Evolutionary conservation across 2,329 filamentous ascomycete genomes (phyloP).

Genomic region (Fonsecaea monophora): DNA sequence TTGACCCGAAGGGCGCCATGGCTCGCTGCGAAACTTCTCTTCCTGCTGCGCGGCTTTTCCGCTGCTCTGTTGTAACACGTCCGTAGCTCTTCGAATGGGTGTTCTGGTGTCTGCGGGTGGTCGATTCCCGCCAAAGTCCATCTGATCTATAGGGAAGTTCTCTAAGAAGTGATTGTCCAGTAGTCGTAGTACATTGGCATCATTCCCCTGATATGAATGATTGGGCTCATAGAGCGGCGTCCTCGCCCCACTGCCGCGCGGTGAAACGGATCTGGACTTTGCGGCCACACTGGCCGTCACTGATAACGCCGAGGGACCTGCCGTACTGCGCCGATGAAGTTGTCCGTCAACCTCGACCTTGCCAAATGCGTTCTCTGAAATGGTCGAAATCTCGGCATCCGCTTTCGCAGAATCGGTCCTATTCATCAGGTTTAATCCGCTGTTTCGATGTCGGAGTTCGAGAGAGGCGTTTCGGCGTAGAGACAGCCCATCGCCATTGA

Average conservation of each 20-base stretch:
- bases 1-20: slow-evolving; percentile 83
- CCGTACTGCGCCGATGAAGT: slow-evolving; percentile 47
- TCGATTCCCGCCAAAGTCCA: slow-evolving; percentile 79
- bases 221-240: slow-evolving; percentile 63
- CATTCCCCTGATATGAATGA: slow-evolving; percentile 85
- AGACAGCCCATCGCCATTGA: slow-evolving; percentile 34
- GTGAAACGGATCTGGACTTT: slow-evolving; percentile 40
- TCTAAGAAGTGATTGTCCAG: slow-evolving; percentile 83
- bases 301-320: slow-evolving; percentile 48
- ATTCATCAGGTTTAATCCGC: slow-evolving; percentile 66
- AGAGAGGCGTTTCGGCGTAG: slow-evolving; percentile 34
- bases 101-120: slow-evolving; percentile 66
- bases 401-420: slow-evolving; percentile 66
- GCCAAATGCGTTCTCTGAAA: slow-evolving; percentile 68
- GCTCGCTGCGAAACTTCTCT: slow-evolving; percentile 48
- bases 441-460: slow-evolving; percentile 56
- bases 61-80: slow-evolving; percentile 49
- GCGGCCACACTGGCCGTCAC: slow-evolving; percentile 45
- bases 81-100: slow-evolving; percentile 61
- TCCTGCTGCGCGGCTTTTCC: slow-evolving; percentile 30
- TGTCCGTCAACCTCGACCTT: slow-evolving; percentile 68
- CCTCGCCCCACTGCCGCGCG: slow-evolving; percentile 32
- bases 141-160: slow-evolving; percentile 65
- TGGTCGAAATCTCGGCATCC: slow-evolving; percentile 69
- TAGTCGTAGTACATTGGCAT: slow-evolving; percentile 66